Base-by-base conservation (phyloP, 2,329 filamentous ascomycete species). In the Fusarium falciforme region DNA sequence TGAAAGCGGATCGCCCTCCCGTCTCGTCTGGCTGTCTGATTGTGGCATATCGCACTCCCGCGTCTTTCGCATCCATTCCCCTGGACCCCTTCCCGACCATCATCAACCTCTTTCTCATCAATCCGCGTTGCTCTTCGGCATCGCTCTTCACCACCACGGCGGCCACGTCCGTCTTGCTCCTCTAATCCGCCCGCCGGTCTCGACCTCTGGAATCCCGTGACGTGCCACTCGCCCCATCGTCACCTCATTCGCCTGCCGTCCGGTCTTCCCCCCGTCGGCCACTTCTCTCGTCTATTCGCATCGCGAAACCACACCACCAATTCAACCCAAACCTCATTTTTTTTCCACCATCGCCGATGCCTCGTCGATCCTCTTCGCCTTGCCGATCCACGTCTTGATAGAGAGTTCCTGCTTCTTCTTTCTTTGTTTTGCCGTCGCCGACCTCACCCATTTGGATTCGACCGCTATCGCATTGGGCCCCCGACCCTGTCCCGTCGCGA, bases 161-260 rank as follows among this genome's bases (percentile, higher is more conserved):
- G 64, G 40, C 74, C n/a, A 74, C 71, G 64, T 64, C 69, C 62
- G 67, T 61, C 62, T 69, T 69, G 63, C 60, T 69, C 60, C 60
- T 57, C 68, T 59, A 62, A 59, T 67, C 64, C 77, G 57, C 70
- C 70, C 67, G 58, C 66, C 69, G 71, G 67, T 67, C 63, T 70
- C 63, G 68, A 69, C 71, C 64, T 70, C 59, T 59, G 71, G 68
- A 72, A 75, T 76, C 71, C 70, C 68, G 75, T 77, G 75, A 77
- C 76, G 75, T 78, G 76, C 76, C 69, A 67, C 73, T 77, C 71
- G 76, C 73, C 73, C 75, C 75, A 75, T 78, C 76, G 68, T 77
- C 76, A 71, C 72, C 67, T 76, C 66, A 76, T 78, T 77, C 73
- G 70, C 70, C 75, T 59, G 63, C 61, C 59, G 61, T 68, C 76